These are phyloP conservation scores for Nowakowskiella sp. DNA, from an alignment of 192 early-diverging fungal species.

Conservation along the genomic window DNA sequence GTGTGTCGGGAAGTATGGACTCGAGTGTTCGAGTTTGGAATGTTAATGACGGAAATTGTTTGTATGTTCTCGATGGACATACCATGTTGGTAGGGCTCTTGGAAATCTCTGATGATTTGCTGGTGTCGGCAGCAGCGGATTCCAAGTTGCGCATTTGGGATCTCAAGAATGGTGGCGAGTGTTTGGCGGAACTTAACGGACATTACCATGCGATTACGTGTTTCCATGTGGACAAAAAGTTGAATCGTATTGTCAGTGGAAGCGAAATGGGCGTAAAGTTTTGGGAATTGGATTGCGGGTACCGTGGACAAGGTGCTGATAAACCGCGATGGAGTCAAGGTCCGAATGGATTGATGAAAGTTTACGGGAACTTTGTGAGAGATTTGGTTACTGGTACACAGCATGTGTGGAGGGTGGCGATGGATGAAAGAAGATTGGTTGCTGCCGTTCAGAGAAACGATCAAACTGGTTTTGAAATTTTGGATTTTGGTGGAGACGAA, in stretches of 20 bases:
- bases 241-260: constrained; percentile 85
- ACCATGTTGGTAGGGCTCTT: constrained; percentile 89
- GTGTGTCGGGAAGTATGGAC: constrained; percentile 93
- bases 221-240: constrained; percentile 87
- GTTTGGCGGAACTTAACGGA: constrained; percentile 59
- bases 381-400: constrained; percentile 74
- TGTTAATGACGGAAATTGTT: constrained; percentile 15
- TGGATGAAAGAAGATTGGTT: constrained; percentile 74
- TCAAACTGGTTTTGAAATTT: constrained; percentile 70
- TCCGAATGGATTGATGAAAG: constrained; percentile 30
- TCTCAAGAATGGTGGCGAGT: constrained; percentile 53
- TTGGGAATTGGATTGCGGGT: constrained; percentile 76
- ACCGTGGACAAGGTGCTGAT: constrained; percentile 17
- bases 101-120: constrained; percentile 69
- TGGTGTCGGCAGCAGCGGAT: constrained; percentile 95
- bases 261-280: constrained; percentile 90
- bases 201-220: constrained; percentile 91
- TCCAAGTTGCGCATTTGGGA: constrained; percentile 89
- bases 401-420: constrained; percentile 91
- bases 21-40: constrained; percentile 88
- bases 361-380: constrained; percentile 64
- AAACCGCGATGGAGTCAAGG: constrained; percentile 30
- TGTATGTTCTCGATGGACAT: constrained; percentile 49
- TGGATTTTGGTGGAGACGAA: constrained; percentile 64
- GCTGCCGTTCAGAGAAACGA: constrained; percentile 54